phyloP scores from a whole-genome alignment of 495 filamentous ascomycete genomes.

The Tuber aestivum region DNA sequence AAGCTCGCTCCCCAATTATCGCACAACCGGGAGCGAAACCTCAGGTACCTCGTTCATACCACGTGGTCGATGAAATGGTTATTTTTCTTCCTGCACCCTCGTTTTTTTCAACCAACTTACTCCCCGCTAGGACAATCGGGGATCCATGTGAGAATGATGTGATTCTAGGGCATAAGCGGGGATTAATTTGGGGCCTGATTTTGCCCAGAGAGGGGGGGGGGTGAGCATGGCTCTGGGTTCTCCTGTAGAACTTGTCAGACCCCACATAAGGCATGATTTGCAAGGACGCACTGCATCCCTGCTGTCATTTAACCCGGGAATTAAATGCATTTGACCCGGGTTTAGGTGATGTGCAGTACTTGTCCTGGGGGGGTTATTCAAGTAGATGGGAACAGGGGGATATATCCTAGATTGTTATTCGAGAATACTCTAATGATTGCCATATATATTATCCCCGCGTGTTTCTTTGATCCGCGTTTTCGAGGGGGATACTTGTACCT shows the following conservation, averaged over 20 bases:
- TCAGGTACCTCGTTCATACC: background rate
- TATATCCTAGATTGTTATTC: too few species aligned
- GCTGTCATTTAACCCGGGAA: background rate
- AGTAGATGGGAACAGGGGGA: too few species aligned
- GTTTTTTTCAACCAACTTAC: background rate
- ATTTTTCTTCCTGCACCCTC: background rate
- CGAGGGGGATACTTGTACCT: too few species aligned
- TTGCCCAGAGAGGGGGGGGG: background rate
- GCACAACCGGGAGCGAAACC: background rate
- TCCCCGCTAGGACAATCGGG: background rate
- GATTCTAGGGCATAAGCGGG: background rate
- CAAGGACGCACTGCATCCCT: background rate
- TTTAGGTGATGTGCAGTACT: background rate
- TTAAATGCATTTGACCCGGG: background rate
- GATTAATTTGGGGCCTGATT: background rate
- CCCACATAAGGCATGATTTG: background rate
- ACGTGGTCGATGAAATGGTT: background rate
- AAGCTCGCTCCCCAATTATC: background rate
- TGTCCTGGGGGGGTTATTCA: too few species aligned
- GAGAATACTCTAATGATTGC: too few species aligned
- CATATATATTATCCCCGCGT: too few species aligned
- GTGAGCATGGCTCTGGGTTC: background rate
- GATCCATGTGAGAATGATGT: background rate
- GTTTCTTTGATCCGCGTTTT: too few species aligned
- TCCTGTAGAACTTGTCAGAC: background rate